Percentiles rank a stretch among this genome's conserved stretches.
These are phyloP conservation scores for Curvularia sp. DNA, from an alignment of 2,329 filamentous ascomycete species.

Conservation along the genomic window DNA sequence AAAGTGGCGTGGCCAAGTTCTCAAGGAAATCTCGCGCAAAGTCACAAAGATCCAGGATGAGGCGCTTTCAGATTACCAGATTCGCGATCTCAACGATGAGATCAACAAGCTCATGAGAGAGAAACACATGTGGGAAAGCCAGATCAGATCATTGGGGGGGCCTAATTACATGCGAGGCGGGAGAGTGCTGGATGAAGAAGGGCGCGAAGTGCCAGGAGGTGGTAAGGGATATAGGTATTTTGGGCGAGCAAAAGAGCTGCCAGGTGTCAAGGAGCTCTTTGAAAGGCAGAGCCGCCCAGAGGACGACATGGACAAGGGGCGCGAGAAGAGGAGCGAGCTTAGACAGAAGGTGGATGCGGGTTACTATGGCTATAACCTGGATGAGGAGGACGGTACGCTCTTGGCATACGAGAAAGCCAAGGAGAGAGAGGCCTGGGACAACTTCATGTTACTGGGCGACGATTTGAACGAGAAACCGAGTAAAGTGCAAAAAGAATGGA, in stretches of 20 bases:
- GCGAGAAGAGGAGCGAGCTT: conserved; percentile 73
- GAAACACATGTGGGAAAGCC: conserved; percentile 98
- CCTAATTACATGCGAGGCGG: conserved; percentile 91
- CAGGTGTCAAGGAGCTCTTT: conserved; percentile 89
- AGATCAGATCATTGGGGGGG: conserved; percentile 93
- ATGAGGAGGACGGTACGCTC: conserved; percentile 86
- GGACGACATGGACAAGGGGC: conserved; percentile 64
- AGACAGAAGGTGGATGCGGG: conserved; percentile 84
- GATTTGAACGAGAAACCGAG: conserved; percentile 44
- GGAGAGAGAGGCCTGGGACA: conserved; percentile 80
- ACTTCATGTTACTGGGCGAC: conserved; percentile 66
- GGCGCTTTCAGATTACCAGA: conserved; percentile 92
- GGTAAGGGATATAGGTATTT: conserved; percentile 89
- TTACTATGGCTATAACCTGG: conserved; percentile 94
- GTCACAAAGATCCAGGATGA: conserved; percentile 94
- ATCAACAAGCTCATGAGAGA: conserved; percentile 99
- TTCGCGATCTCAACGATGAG: conserved; percentile 97
- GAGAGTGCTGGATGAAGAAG: conserved; percentile 63
- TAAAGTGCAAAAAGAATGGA: conserved; percentile 64
- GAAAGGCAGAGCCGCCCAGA: conserved; percentile 46
- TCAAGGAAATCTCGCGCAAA: conserved; percentile 97
- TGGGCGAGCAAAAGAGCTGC: conserved; percentile 85
- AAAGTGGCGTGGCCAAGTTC: conserved; percentile 96
- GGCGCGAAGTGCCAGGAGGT: conserved; percentile 65
- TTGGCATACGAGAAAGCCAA: conserved; percentile 82